Evolutionary conservation across 805 yeast species (phyloP), one percentile per base, ranked within the genome.

Genomic region (Candida nemodendra): DNA sequence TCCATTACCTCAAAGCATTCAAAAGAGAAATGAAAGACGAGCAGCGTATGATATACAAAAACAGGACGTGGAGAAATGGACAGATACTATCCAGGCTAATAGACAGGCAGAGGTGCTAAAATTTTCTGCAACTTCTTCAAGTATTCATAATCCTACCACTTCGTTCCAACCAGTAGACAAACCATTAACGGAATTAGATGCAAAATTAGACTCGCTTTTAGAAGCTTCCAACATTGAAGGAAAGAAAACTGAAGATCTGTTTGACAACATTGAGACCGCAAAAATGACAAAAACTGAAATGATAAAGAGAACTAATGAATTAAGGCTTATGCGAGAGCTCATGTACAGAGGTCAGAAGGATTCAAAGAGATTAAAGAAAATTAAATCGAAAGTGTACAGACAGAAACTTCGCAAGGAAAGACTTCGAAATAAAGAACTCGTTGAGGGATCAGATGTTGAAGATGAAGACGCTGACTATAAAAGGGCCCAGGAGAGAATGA

Each of bases 341-440:
- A 87, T 91, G 96, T 93, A 89, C 68, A 75, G 98, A 53, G 97
- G 91, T 54, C 97, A 91, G 66, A 77, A 81, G 56, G 82, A 86
- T 55, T 90, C 98, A 8, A 89, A 78, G 62, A 76, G 99, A 52
- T 73, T 93, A 54, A 91, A 91, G 69, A 93, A 91, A 67, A 93
- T 93, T 62, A 93, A 93, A 62, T 88, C 96, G 26, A 93, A 91
- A 64, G 74, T 88, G 1, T 93, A 81, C 64, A 85, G 86, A 53
- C 83, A 84, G 58, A 83, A 90, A 36, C 81, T 85, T 54, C 88
- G 90, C 74, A 85, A 82, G 61, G 96, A 90, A 59, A 66, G 85
- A 47, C 62, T 83, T 48, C 79, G 78, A 46, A 83, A 83, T 51
- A 72, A 78, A 51, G 82, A 76, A 37, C 64, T 86, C 46, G 81